A percentile compares a stretch with the other conserved stretches of the same genome.
Evolutionary conservation across 1,139 yeast species (phyloP).

Genomic region (Arxiozyma telluris): DNA sequence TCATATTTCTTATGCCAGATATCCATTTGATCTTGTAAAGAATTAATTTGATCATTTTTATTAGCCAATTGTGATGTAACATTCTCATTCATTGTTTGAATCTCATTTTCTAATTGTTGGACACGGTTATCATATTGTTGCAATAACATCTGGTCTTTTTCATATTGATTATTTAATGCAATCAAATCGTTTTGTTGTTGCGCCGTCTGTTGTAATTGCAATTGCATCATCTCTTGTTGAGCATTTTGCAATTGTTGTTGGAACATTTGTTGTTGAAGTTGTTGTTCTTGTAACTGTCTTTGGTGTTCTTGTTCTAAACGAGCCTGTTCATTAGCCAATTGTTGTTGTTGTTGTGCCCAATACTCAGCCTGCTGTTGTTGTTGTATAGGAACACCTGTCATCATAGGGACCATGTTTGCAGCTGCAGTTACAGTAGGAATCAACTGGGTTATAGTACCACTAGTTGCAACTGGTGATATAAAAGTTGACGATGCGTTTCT

Average conservation of each 20-base stretch:
- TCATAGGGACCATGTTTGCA: constrained; percentile 12
- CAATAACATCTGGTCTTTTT: constrained; percentile 73
- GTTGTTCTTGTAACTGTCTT: constrained; percentile 56
- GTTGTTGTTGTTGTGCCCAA: constrained; percentile 40
- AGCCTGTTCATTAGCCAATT: constrained; percentile 38
- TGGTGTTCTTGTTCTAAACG: constrained; percentile 42
- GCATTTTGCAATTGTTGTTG: constrained; percentile 44
- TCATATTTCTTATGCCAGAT: constrained; percentile 87
- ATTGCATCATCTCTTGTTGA: constrained; percentile 14
- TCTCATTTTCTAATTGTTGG: constrained; percentile 69
- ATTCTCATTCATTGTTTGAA: constrained; percentile 51
- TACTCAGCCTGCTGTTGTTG: constrained; percentile 31
- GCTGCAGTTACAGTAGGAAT: constrained; percentile 16
- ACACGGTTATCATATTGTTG: constrained; percentile 87
- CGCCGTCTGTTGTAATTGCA: constrained; percentile 49
- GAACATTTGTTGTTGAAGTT: constrained; percentile 65
- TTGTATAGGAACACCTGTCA: constrained; percentile 7
- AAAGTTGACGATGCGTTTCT: background rate
- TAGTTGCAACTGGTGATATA: constrained; percentile 6
- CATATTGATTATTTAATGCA: constrained; percentile 71
- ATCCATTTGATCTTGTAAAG: constrained; percentile 64
- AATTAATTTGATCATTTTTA: constrained; percentile 64
- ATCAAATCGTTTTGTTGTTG: constrained; percentile 74
- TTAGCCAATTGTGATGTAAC: constrained; percentile 68
- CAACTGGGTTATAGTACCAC: constrained; percentile 5